Conservation (phyloP, 352 stramenopile genomes). For the Blastocystis sp. region DNA sequence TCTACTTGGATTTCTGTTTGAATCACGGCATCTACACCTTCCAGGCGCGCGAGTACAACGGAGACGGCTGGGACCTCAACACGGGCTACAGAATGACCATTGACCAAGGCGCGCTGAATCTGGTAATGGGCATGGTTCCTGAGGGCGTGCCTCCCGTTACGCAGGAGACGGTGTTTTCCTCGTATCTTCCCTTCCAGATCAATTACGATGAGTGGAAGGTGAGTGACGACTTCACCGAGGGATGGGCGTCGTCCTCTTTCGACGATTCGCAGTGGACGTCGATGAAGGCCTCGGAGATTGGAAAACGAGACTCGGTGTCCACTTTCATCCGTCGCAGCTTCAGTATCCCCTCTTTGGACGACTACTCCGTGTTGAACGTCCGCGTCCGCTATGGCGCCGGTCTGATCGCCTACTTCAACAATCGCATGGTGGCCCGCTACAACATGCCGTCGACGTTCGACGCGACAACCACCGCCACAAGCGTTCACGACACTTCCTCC, state of each 20-base stretch:
- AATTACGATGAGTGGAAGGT: not conserved
- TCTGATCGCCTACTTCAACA: slow-evolving; percentile 9
- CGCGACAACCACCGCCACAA: not conserved
- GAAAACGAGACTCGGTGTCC: not conserved
- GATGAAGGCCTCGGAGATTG: not conserved
- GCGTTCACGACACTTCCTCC: too few species aligned
- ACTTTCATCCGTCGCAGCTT: not conserved
- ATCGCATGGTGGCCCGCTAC: not conserved
- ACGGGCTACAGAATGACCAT: slow-evolving; percentile 1
- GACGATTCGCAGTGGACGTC: not conserved
- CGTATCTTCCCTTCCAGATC: slow-evolving; percentile 20
- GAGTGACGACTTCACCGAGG: not conserved
- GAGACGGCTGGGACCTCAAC: not conserved
- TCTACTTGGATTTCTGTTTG: slow-evolving; percentile 19
- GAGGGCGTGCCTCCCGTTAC: not conserved
- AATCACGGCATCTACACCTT: slow-evolving; percentile 12
- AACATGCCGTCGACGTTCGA: not conserved
- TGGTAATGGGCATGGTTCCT: not conserved
- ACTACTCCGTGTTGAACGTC: slow-evolving; percentile 41
- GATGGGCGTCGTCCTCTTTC: not conserved
- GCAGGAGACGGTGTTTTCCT: not conserved
- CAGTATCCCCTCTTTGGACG: not conserved
- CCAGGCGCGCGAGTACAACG: not conserved
- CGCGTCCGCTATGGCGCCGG: not conserved
- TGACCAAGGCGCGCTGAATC: not conserved